Conservation (phyloP, 306 rosid genomes). For the Notholithocarpus densiflorus region DNA sequence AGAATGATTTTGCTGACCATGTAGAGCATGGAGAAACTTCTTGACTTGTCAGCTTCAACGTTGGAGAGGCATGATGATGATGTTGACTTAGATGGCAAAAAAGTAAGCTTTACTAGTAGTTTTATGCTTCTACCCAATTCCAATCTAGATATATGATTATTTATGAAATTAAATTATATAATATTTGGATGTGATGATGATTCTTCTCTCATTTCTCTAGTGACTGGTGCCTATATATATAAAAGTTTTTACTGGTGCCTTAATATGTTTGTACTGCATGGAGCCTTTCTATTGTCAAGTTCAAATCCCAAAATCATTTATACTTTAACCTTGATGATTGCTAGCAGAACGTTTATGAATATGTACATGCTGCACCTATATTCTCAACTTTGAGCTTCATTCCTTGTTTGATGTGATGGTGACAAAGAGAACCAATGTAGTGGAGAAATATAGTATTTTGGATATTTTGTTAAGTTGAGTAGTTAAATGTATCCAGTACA, state of each 20-base stretch:
- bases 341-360: neutral
- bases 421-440: neutral
- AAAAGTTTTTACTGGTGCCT: neutral
- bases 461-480: neutral
- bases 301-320: neutral
- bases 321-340: neutral
- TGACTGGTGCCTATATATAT: neutral
- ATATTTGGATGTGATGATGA: neutral
- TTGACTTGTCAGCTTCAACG: conserved; percentile 29
- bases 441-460: too few species aligned
- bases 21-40: conserved; percentile 42
- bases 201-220: neutral
- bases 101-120: conserved; percentile 17
- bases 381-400: neutral
- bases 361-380: neutral
- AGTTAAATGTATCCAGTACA: neutral
- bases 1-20: conserved; percentile 3
- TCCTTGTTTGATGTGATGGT: neutral
- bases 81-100: conserved; percentile 3
- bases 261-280: neutral
- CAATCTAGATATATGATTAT: neutral
- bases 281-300: neutral
- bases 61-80: conserved; percentile 28
- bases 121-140: neutral
- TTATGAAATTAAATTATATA: neutral